Base-by-base conservation (phyloP, 2,329 filamentous ascomycete species). In the Hypoxylon sp. region DNA sequence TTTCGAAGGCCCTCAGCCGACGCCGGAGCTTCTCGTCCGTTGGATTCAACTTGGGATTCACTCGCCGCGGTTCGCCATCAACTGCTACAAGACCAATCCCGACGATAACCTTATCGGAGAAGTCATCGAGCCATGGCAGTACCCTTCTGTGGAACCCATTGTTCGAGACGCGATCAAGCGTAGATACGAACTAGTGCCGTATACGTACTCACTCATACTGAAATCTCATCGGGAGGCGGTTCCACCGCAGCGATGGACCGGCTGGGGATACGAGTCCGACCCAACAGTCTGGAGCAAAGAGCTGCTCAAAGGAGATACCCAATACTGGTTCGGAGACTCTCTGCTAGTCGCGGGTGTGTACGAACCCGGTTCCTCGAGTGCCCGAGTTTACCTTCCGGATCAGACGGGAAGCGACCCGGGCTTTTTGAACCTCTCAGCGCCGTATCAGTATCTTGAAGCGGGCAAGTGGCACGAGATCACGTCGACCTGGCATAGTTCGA, bases 51-150 rank as follows among this genome's bases (percentile, higher is more conserved):
- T 91, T 1, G 91, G 90, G 4, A 85, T 88, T 64, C 86, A 92
- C 78, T 90, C 89, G 1, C 84, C 88, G 0, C 87, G 90, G 0
- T 92, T 93, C 71, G 88, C 90, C 9, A 92, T 92, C 80, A 93
- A 93, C 77, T 93, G 90, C 77, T 92, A 90, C 84, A 93, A 93
- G 79, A 93, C 91, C 0, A 86, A 84, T 0, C 83, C 85, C 0
- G 80, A 84, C 0, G 87, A 92, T 76, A 92, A 89, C 71, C 81
- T 82, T 0, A 82, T 91, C 22, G 90, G 90, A 6, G 90, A 91
- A 33, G 89, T 93, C 0, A 93, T 93, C 61, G 90, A 92, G 78
- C 90, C 90, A 0, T 93, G 89, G 89, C 92, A 92, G 89, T 91
- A 92, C 72, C 88, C 89, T 0, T 85, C 89, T 33, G 87, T 88